Conservation (phyloP, 148 eudicot species). For the Amaranthus palmeri region DNA sequence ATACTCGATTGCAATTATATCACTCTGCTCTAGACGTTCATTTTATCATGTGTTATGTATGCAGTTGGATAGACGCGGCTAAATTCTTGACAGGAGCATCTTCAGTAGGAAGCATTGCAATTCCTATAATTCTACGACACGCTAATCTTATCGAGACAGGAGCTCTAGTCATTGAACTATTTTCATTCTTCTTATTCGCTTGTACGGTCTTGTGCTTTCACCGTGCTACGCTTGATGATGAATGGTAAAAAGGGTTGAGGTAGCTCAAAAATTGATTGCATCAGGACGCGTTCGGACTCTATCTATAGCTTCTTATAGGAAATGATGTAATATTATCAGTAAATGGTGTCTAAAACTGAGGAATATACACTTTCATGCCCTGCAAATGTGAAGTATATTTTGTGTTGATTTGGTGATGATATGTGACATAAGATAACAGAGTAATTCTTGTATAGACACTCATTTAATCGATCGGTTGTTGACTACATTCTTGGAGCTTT, state of each 20-base stretch:
- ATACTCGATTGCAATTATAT: neutral
- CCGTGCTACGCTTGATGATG: slow-evolving; percentile 84
- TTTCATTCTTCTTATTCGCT: slow-evolving; percentile 78
- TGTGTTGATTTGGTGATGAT: neutral
- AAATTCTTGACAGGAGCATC: slow-evolving; percentile 97
- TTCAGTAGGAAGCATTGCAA: slow-evolving; percentile 90
- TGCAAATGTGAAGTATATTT: slow-evolving; percentile 6
- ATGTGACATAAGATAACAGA: neutral
- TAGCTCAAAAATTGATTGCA: neutral
- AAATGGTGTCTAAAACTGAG: neutral
- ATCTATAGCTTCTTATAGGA: neutral
- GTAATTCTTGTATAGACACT: slow-evolving; percentile 10
- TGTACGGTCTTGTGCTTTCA: slow-evolving; percentile 91
- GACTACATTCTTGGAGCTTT: slow-evolving; percentile 1
- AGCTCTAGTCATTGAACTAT: slow-evolving; percentile 82
- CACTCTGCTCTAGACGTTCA: neutral
- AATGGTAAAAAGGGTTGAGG: slow-evolving; percentile 36
- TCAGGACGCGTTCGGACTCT: too few species aligned
- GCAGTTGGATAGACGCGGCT: slow-evolving; percentile 95
- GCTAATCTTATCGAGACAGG: slow-evolving; percentile 73
- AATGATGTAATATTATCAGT: neutral
- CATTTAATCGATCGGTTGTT: neutral
- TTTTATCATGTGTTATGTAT: neutral
- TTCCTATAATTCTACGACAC: slow-evolving; percentile 84
- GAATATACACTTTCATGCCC: neutral